Conservation (phyloP, 768 basidiomycete species). For the Tricholomella constricta region DNA sequence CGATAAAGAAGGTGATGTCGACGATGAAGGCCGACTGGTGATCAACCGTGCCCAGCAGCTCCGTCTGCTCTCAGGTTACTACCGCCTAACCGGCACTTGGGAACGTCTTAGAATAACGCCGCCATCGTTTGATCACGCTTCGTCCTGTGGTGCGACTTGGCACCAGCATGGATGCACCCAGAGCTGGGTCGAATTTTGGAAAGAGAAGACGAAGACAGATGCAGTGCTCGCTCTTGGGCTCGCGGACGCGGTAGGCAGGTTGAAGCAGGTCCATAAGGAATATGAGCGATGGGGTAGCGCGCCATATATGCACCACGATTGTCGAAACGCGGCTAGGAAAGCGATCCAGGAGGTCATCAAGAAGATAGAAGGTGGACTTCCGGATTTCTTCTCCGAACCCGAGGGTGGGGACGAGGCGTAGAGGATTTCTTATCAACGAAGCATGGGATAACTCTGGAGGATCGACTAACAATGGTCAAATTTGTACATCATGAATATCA, state of each 20-base stretch:
- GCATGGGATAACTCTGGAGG: not conserved
- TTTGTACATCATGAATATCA: not conserved
- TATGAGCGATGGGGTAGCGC: slow-evolving; percentile 71
- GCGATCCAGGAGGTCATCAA: slow-evolving; percentile 57
- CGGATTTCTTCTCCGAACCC: slow-evolving; percentile 68
- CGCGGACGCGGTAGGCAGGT: slow-evolving; percentile 67
- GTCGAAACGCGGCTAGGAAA: slow-evolving; percentile 58
- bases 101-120: slow-evolving; percentile 60
- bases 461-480: not conserved
- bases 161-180: slow-evolving; percentile 72
- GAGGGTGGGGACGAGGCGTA: slow-evolving; percentile 25
- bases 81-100: slow-evolving; percentile 68
- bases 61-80: slow-evolving; percentile 68
- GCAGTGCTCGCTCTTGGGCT: slow-evolving; percentile 57
- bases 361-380: slow-evolving; percentile 56
- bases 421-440: not conserved
- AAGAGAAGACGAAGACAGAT: slow-evolving; percentile 68
- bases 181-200: slow-evolving; percentile 80
- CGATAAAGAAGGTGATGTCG: slow-evolving; percentile 32
- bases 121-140: slow-evolving; percentile 64
- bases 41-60: slow-evolving; percentile 62
- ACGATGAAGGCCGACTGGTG: slow-evolving; percentile 48
- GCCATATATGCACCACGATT: slow-evolving; percentile 82
- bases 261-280: slow-evolving; percentile 64
- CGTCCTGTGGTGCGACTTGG: slow-evolving; percentile 67